Percentiles rank a stretch among this genome's conserved stretches.
These are phyloP conservation scores for Cerioporus squamosus DNA, from an alignment of 1,284 basidiomycete genomes.

Conservation along the genomic window DNA sequence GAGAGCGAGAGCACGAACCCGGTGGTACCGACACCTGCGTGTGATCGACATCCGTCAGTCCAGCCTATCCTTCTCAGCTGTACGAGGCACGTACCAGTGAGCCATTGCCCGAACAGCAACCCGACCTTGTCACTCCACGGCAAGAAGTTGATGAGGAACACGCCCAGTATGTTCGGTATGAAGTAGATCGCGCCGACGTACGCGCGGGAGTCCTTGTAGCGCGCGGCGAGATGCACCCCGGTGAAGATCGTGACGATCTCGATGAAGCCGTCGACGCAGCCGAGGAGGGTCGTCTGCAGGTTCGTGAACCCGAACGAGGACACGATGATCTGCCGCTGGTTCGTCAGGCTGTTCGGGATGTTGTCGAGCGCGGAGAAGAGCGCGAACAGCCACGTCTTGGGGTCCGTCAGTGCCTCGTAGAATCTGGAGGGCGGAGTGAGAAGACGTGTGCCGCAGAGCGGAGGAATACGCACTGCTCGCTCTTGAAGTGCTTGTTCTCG, in stretches of 20 bases:
- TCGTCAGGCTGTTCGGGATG: conserved; percentile 73
- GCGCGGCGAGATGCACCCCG: conserved; percentile 60
- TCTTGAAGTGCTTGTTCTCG: conserved; percentile 23
- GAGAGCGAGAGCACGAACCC: conserved; percentile 72
- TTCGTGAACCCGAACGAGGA: conserved; percentile 68
- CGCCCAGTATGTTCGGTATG: conserved; percentile 64
- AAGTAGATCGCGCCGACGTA: conserved; percentile 65
- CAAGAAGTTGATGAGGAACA: conserved; percentile 64
- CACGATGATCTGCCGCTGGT: conserved; percentile 72
- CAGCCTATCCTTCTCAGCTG: too few relatives aligned
- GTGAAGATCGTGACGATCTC: conserved; percentile 71
- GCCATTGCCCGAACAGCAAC: conserved; percentile 62
- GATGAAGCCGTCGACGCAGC: conserved; percentile 68
- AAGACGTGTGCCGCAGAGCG: too few relatives aligned
- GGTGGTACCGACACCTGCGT: conserved; percentile 65
- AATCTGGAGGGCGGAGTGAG: conserved; percentile 43
- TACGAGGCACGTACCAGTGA: conserved; percentile 53
- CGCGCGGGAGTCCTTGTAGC: conserved; percentile 60
- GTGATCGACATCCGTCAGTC: not conserved
- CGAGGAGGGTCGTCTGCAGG: conserved; percentile 70
- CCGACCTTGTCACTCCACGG: conserved; percentile 69
- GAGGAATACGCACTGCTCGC: conserved; percentile 44
- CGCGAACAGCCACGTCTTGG: conserved; percentile 75
- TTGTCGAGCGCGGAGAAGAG: conserved; percentile 66
- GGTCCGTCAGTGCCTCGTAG: conserved; percentile 67